Evolutionary conservation across 805 yeast species (phyloP).

Genomic region (Hanseniaspora guilliermondii): DNA sequence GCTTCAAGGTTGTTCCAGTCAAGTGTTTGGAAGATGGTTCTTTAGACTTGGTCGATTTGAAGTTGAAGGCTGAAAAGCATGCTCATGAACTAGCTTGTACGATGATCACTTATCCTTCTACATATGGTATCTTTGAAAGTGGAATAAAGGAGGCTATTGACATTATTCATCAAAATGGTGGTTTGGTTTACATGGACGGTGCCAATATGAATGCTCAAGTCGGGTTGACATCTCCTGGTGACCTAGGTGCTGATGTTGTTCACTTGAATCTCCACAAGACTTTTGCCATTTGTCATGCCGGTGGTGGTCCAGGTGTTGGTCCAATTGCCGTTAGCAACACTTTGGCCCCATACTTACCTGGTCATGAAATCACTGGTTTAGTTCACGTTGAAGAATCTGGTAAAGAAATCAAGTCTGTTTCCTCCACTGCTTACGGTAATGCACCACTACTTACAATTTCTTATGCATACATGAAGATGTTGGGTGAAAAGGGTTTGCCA

Average conservation of each 20-base stretch:
- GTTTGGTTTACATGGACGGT: conserved; percentile 94
- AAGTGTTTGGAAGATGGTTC: conserved; percentile 80
- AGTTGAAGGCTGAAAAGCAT: conserved; percentile 58
- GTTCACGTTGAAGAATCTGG: conserved; percentile 25
- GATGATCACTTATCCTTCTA: conserved; percentile 96
- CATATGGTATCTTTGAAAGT: conserved; percentile 93
- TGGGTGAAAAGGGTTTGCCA: conserved; percentile 77
- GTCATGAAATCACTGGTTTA: conserved; percentile 41
- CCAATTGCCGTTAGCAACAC: conserved; percentile 88
- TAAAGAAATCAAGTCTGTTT: conserved; percentile 58
- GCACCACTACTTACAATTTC: conserved; percentile 89
- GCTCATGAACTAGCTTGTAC: conserved; percentile 66
- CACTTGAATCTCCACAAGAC: conserved; percentile 95
- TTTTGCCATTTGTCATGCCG: conserved; percentile 96
- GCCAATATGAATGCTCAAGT: conserved; percentile 99
- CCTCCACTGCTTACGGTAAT: conserved; percentile 92
- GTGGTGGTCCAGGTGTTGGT: conserved; percentile 99
- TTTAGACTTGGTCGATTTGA: conserved; percentile 66
- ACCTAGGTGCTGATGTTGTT: conserved; percentile 95
- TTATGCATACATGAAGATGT: conserved; percentile 85
- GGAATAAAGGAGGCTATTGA: conserved; percentile 75
- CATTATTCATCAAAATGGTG: conserved; percentile 75
- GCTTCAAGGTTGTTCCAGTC: conserved; percentile 83
- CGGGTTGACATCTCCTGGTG: conserved; percentile 94
- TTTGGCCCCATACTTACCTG: conserved; percentile 69